Conservation (phyloP, 345 rosid genomes). For the Gossypium raimondii region DNA sequence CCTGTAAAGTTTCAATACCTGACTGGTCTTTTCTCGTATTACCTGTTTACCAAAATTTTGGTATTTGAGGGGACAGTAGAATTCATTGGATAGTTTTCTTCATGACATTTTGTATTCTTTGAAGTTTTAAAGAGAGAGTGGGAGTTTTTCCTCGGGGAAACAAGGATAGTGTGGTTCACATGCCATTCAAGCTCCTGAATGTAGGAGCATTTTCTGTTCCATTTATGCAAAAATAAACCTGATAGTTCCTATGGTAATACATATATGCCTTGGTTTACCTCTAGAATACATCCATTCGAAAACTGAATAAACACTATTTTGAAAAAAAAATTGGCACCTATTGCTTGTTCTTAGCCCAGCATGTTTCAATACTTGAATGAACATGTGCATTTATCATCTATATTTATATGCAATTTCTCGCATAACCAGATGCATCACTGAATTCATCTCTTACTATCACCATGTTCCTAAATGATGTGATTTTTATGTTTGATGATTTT, state of each 20-base stretch:
- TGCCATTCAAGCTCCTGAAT: background rate
- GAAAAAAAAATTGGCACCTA: background rate
- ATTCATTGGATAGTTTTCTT: background rate
- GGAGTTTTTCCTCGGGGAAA: background rate
- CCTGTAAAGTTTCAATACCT: background rate
- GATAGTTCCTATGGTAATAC: background rate
- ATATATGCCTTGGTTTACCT: background rate
- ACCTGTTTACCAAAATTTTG: background rate
- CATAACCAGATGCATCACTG: background rate
- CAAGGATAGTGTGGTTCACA: background rate
- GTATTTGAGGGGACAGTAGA: background rate
- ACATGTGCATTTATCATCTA: background rate
- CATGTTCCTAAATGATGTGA: background rate
- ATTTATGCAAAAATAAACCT: background rate
- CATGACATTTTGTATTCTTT: background rate
- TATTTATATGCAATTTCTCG: background rate
- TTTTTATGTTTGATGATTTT: slow-evolving; percentile 14
- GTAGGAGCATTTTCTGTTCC: background rate
- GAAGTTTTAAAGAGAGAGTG: background rate
- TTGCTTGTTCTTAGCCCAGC: background rate
- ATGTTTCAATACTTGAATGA: background rate
- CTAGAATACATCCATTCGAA: background rate
- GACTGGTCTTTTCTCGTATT: slow-evolving; percentile 6
- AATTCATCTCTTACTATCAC: background rate
- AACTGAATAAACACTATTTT: background rate